These are phyloP conservation scores for Kandelia obovata DNA, from an alignment of 345 rosid species.

Conservation along the genomic window DNA sequence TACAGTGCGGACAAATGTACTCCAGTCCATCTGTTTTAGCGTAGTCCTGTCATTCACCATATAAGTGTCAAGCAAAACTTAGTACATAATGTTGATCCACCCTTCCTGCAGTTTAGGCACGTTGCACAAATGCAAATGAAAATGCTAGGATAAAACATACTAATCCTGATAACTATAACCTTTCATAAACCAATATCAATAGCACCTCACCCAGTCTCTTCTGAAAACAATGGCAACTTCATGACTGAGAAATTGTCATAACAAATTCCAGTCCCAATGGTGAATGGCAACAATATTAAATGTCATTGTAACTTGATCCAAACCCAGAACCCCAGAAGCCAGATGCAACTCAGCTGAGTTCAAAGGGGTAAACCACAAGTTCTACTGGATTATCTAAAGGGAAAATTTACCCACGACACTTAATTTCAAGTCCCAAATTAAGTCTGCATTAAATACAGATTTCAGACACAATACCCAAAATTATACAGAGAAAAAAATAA, in stretches of 20 bases:
- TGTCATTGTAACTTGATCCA: too few species aligned
- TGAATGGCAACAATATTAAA: too few species aligned
- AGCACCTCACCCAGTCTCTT: too few species aligned
- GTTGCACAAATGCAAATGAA: not conserved
- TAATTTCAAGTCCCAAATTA: not conserved
- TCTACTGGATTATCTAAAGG: not conserved
- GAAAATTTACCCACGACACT: not conserved
- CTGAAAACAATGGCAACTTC: too few species aligned
- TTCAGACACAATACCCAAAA: not conserved
- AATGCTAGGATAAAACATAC: not conserved
- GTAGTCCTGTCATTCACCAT: slow-evolving; percentile 65
- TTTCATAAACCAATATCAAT: not conserved
- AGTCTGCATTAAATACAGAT: not conserved
- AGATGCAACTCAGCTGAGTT: not conserved
- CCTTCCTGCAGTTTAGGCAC: not conserved
- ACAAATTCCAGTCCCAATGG: too few species aligned
- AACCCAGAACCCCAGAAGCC: not conserved
- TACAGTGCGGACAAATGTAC: slow-evolving; percentile 94
- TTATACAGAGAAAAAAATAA: not conserved
- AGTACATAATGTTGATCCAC: not conserved
- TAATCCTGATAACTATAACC: not conserved
- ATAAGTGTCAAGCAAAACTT: not conserved
- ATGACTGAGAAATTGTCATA: too few species aligned
- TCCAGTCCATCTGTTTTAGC: slow-evolving; percentile 98
- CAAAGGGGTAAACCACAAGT: not conserved